Conservation (phyloP, 1,139 yeast species). For the Blastobotrys arbuscula region DNA sequence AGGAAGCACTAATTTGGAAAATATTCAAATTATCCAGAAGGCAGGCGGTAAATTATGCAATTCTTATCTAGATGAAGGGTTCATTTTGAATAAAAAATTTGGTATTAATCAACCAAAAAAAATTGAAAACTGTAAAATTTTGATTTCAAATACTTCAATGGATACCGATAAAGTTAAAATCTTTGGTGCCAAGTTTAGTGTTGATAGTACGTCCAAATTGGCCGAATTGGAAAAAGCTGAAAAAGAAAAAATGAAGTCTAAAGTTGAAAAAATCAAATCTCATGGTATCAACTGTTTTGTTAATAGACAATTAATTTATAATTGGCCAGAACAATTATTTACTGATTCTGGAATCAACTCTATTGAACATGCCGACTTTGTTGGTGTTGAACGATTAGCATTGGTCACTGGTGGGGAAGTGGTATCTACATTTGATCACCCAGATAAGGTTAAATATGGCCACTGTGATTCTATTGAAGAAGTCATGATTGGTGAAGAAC, state of each 20-base stretch:
- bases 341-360: conserved; percentile 84
- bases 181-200: conserved; percentile 96
- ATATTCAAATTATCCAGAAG: conserved; percentile 89
- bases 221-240: conserved; percentile 97
- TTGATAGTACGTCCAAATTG: conserved; percentile 87
- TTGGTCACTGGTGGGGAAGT: conserved; percentile 98
- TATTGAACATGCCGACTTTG: conserved; percentile 97
- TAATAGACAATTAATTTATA: conserved; percentile 93
- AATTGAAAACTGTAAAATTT: conserved; percentile 74
- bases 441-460: conserved; percentile 81
- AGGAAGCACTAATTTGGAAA: conserved; percentile 91
- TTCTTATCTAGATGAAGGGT: conserved; percentile 93
- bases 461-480: conserved; percentile 89
- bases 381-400: conserved; percentile 94
- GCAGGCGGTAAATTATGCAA: conserved; percentile 90
- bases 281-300: conserved; percentile 84
- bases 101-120: conserved; percentile 93
- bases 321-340: conserved; percentile 94
- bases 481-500: conserved; percentile 84
- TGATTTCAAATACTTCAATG: conserved; percentile 94
- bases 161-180: conserved; percentile 96
- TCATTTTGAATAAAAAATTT: conserved; percentile 82
- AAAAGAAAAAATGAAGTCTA: conserved; percentile 83
- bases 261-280: conserved; percentile 81
- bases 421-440: conserved; percentile 91